Evolutionary conservation across 129 eudicot genomes (phyloP).

Genomic region (Smallanthus sonchifolius): DNA sequence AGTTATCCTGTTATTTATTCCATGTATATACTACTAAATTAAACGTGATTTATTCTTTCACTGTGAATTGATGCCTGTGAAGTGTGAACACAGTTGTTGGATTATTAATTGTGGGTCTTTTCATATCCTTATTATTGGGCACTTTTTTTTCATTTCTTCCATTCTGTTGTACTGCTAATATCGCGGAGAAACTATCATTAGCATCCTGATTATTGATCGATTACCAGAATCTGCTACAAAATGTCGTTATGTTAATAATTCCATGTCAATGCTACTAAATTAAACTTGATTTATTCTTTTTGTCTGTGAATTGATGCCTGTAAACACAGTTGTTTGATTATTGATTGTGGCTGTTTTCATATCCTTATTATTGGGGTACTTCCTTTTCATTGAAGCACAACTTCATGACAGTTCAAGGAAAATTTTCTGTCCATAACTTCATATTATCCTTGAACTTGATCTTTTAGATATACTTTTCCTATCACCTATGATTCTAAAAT

Average conservation of each 20-base stretch:
- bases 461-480: neutral
- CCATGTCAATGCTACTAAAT: neutral
- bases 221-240: slow-evolving; percentile 5
- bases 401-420: neutral
- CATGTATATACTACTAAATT: neutral
- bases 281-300: neutral
- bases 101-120: neutral
- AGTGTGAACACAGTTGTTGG: neutral
- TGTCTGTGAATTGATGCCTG: neutral
- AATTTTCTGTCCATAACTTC: neutral
- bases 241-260: slow-evolving; percentile 3
- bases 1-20: neutral
- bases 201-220: neutral
- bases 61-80: neutral
- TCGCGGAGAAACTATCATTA: neutral
- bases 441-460: neutral
- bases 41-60: too few species aligned
- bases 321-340: neutral
- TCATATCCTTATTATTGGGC: neutral
- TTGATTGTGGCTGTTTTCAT: neutral
- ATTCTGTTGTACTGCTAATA: neutral
- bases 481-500: neutral
- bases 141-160: neutral
- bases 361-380: neutral
- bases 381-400: neutral